These are phyloP conservation scores for Artemisia annua DNA, from an alignment of 129 eudicot genomes.

Conservation along the genomic window DNA sequence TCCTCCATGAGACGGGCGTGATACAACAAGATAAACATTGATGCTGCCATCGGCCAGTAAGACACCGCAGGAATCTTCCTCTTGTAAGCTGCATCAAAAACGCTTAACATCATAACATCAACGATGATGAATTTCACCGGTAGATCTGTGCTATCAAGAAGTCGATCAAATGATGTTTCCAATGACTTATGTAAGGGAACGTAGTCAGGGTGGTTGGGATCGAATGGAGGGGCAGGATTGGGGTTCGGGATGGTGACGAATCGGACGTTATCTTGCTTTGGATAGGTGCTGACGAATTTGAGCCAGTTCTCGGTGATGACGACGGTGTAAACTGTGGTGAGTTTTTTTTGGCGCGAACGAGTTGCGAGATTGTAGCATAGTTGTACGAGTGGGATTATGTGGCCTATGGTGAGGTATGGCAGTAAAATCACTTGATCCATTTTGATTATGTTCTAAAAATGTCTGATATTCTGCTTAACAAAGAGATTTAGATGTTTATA, in stretches of 20 bases:
- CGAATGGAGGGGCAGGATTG: constrained; percentile 29
- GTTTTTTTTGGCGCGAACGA: constrained; percentile 5
- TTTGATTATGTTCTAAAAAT: background rate
- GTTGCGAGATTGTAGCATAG: constrained; percentile 43
- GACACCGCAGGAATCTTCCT: constrained; percentile 68
- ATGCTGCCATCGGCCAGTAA: constrained; percentile 56
- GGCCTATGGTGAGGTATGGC: constrained; percentile 74
- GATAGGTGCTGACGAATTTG: constrained; percentile 37
- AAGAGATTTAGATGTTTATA: no score
- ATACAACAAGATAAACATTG: constrained; percentile 36
- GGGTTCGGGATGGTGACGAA: constrained; percentile 61
- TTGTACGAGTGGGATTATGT: constrained; percentile 62
- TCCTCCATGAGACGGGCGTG: constrained; percentile 20
- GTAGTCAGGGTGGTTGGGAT: no score
- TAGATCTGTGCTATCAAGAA: constrained; percentile 40
- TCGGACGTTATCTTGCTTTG: constrained; percentile 30
- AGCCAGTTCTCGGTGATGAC: constrained; percentile 76
- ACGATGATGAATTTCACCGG: constrained; percentile 43
- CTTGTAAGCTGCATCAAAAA: constrained; percentile 35
- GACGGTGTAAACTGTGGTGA: constrained; percentile 35
- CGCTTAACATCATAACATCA: constrained; percentile 46
- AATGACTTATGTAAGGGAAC: constrained; percentile 24
- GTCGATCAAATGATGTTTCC: constrained; percentile 48
- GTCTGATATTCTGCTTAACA: background rate
- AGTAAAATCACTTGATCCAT: constrained; percentile 41